Evolutionary conservation across 2,329 filamentous ascomycete species (phyloP), one percentile per base, ranked within the genome.

Genomic region (Plectosphaerella cucumerina): DNA sequence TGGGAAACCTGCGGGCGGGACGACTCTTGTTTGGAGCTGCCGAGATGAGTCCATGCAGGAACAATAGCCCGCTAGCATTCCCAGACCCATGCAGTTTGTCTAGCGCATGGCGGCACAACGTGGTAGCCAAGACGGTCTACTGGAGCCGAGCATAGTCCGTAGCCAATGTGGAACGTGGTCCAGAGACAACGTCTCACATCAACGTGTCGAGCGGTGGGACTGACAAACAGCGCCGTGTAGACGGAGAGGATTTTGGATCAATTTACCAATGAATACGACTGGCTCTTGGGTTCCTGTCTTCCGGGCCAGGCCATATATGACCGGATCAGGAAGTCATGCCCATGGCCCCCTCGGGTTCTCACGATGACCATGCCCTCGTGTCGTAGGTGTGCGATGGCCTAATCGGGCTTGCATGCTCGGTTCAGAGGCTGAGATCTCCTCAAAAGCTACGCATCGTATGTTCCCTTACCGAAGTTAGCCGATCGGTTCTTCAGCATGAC

Each of bases 81-180:
- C 6, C 8, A 33, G 15, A 11, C 22, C 43, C 43, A 26, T 45
- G 43, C 31, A 26, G 22, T 33, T 45, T 17, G 11, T 18, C 43
- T 45, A 45, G 43, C 22, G 22, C n/a, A n/a, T 45, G 43, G 26
- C 14, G 43, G 31, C 26, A 45, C 22, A 45, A 45, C 43, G 43
- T 45, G 43, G 43, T 17, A 11, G 43, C 43, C 43, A 45, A 45
- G 43, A 31, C 21, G n/a, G 6, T 15, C 43, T 10, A 45, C 21
- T 45, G 22, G 17, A 33, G 23, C 43, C 23, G 43, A 45, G 14
- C n/a, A 45, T 17, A n/a, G 22, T 18, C 11, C 10, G 43, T 18
- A 17, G 43, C 43, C 43, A 45, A 45, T 45, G n/a, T 23, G 15
- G 15, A 23, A 18, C 31, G 22, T 6, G 10, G 22, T 17, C 18